These are phyloP conservation scores for Halophytophthora polymorphica DNA, from an alignment of 352 stramenopile genomes.

Conservation along the genomic window DNA sequence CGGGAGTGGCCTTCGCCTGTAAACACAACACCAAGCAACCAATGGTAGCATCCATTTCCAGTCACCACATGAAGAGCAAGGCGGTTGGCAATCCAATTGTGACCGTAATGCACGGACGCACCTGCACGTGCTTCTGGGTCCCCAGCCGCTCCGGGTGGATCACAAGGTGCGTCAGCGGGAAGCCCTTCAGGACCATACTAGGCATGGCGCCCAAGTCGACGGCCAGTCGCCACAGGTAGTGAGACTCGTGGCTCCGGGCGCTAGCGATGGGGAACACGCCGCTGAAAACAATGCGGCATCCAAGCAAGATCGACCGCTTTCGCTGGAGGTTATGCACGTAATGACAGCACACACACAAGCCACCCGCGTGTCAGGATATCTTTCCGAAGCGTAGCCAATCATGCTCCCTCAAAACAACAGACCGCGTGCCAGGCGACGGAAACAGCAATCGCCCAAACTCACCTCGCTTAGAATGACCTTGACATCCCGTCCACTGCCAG, in stretches of 20 bases:
- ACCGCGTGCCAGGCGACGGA: neutral
- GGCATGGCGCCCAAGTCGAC: slow-evolving; percentile 64
- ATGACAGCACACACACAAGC: slow-evolving; percentile 3
- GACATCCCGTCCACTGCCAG: slow-evolving; percentile 59
- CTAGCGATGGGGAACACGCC: slow-evolving; percentile 70
- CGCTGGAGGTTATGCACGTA: slow-evolving; percentile 29
- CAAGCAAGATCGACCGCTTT: slow-evolving; percentile 63
- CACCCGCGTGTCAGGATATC: too few relatives aligned
- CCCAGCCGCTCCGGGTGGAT: slow-evolving; percentile 78
- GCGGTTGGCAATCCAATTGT: neutral
- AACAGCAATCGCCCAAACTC: slow-evolving; percentile 1
- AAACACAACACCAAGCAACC: slow-evolving; percentile 3
- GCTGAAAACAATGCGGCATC: slow-evolving; percentile 77
- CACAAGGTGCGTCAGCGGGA: slow-evolving; percentile 80
- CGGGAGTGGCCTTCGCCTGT: slow-evolving; percentile 57
- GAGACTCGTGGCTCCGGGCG: slow-evolving; percentile 49
- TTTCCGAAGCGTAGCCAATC: too few relatives aligned
- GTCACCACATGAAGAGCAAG: neutral
- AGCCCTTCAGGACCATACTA: slow-evolving; percentile 69
- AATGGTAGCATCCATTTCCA: slow-evolving; percentile 2
- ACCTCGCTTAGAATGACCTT: slow-evolving; percentile 69
- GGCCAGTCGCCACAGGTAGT: slow-evolving; percentile 77
- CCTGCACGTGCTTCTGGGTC: slow-evolving; percentile 78
- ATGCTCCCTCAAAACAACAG: neutral
- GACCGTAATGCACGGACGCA: slow-evolving; percentile 10